Base-by-base conservation (phyloP, 2,329 filamentous ascomycete species). In the Botrytis cinerea region DNA sequence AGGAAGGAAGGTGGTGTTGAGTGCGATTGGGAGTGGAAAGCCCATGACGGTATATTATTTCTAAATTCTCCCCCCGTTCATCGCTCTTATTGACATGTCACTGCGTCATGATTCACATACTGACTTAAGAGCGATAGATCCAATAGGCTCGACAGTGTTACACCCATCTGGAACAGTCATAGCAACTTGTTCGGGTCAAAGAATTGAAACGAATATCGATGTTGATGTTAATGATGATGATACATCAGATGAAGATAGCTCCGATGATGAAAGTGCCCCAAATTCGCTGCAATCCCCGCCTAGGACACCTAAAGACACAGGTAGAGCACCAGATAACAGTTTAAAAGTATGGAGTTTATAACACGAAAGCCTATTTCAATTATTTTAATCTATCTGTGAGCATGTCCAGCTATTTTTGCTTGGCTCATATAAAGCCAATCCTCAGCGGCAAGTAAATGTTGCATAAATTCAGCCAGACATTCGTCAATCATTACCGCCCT, bases 321-420 rank as follows among this genome's bases (percentile, higher is more conserved):
- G 35, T n/a, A 74, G 57, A 70, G 59, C n/a, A 8, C 75, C 74
- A 74, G 84, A 86, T 76, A 86, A 85, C 64, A 84, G 82, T 71
- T 78, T 86, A 38, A 86, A 84, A 78, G 79, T 86, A 74, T 86
- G 85, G 85, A 83, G 80, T 70, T 79, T 85, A 78, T 80, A 69
- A 79, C 66, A 76, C 74, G 45, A 73, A 38, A 48, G 40, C 8
- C 12, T 5, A 7, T n/a, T 8, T n/a, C 9, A 22, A n/a, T n/a
- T 60, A 35, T 16, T 20, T 9, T 70, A 8, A 10, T 68, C 28
- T 14, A 10, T 43, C 10, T 43, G 5, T 57, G 25, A 4, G 16
- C 4, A 20, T 68, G 43, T 59, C 18, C 18, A 32, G 66, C 48
- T 16, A 57, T 14, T 45, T 5, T 25, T 59, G 8, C 32, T 54